Percentiles rank a stretch among this genome's conserved stretches.
These are phyloP conservation scores for Evansstolkia leycettana DNA, from an alignment of 495 filamentous ascomycete species.

Conservation along the genomic window DNA sequence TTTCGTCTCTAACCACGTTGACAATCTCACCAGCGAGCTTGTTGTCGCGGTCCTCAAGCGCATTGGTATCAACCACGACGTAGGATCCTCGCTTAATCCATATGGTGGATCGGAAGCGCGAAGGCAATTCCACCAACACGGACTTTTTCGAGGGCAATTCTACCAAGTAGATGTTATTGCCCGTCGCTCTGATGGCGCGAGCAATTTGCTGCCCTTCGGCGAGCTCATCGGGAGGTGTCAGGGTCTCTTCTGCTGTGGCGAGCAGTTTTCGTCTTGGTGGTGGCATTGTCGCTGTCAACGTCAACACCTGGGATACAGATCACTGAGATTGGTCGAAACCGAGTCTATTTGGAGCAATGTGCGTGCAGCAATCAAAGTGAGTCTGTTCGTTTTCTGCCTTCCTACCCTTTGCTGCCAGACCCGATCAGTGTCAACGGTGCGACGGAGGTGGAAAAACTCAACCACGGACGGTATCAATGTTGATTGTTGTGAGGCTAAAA, in stretches of 20 bases:
- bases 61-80: slow-evolving; percentile 65
- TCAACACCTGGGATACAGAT: too few species aligned
- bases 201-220: slow-evolving; percentile 54
- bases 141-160: slow-evolving; percentile 43
- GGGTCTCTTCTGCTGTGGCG: slow-evolving; percentile 61
- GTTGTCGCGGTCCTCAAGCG: slow-evolving; percentile 55
- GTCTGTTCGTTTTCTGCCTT: too few species aligned
- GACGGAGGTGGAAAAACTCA: too few species aligned
- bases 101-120: slow-evolving; percentile 76
- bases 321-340: too few species aligned
- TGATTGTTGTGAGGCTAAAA: too few species aligned
- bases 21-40: slow-evolving; percentile 82
- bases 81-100: slow-evolving; percentile 84
- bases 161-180: slow-evolving; percentile 77
- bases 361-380: too few species aligned
- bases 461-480: too few species aligned
- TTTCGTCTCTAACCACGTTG: slow-evolving; percentile 86
- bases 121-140: slow-evolving; percentile 60
- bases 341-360: too few species aligned
- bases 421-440: too few species aligned
- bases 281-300: slow-evolving; percentile 39
- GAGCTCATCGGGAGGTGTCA: slow-evolving; percentile 59
- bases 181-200: slow-evolving; percentile 65
- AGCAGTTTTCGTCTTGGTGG: slow-evolving; percentile 62
- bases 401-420: too few species aligned